Evolutionary conservation across 2,329 filamentous ascomycete genomes (phyloP), one percentile per base, ranked within the genome.

Genomic region (Monilinia polystroma): DNA sequence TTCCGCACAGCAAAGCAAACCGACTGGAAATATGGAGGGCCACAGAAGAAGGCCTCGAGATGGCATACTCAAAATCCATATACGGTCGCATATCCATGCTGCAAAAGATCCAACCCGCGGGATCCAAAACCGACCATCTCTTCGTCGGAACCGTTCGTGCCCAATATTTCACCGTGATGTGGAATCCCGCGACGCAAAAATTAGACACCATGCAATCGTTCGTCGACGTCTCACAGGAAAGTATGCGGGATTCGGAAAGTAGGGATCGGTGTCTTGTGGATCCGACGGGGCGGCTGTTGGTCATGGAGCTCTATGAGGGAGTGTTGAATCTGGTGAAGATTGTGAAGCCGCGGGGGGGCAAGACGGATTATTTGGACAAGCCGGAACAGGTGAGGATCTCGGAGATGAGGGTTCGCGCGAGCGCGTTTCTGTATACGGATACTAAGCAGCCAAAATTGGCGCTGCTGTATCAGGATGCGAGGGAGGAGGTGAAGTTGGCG

Each of bases 111-210:
- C 87, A 87, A 35, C 92, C 93, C 7, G 86, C 87, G 59, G 86
- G 91, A 72, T 88, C 89, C 38, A 79, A 83, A 6, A 92, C 88
- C 58, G 93, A 98, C 72, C 87, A 97, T 69, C 85, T 99, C 68
- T 97, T 99, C 76, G 85, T 99, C 67, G 94, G 93, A 60, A 99
- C 95, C 57, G 90, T 97, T 76, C 87, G 90, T 66, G 90, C 91
- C 72, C 89, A 93, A 74, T 98, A 97, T 80, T 97, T 98, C 77
- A 96, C 92, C 1, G 78, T 97, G 26, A 87, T 84, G 20, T 99
- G 95, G 93, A 88, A 97, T 73, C 74, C 83, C 0, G 78, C 84
- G 76, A 81, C 75, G 5, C 78, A 78, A 26, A 77, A 80, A 67
- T 77, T 89, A 2, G 81, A 84, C 11, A 85, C 83, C 0, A 76